Evolutionary conservation across 2,329 filamentous ascomycete genomes (phyloP), one percentile per base, ranked within the genome.

Genomic region (Pyricularia sp.): DNA sequence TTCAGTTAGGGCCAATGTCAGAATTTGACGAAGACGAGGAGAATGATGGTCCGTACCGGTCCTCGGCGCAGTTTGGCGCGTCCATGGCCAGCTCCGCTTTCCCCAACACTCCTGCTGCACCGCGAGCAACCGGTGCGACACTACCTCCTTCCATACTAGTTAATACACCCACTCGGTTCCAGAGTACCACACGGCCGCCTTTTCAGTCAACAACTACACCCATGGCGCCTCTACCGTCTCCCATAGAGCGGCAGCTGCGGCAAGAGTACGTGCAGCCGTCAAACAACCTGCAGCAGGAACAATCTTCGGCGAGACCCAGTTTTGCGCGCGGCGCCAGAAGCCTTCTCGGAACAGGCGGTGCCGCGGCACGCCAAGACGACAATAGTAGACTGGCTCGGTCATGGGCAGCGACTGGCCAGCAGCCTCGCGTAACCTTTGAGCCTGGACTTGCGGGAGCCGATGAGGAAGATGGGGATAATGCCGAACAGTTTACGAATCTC

Each of bases 1-100:
- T 73, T 12, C 73, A 72, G 71, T 69, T 74, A 2, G 73, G 73
- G 7, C 73, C 73, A 33, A 73, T 73, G 73, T 71, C 71, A 17
- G 73, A 70, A 67, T 73, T 74, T 68, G 71, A 74, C 69, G 73
- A 71, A n/a, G 68, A 58, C 23, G 68, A 70, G 5, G 68, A 67
- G 6, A 70, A 71, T 1, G 71, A 73, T 9, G n/a, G 31, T 6
- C 67, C 26, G 6, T 36, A 66, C 55, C 26, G 55, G 12, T n/a
- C 36, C 25, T 28, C 65, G 59, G 14, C 66, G 11, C 26, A 25
- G 59, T 28, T 63, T 28, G 59, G 59, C 12, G 59, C 59, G 14
- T 63, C 59, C 12, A 28, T 20, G 33, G 36, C 59, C 17, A 31
- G 36, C 42, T 50, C 68, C 12, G 68, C 64, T 1, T 58, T 31